These are phyloP conservation scores for Candida sanyaensis DNA, from an alignment of 1,139 yeast genomes.

Conservation along the genomic window DNA sequence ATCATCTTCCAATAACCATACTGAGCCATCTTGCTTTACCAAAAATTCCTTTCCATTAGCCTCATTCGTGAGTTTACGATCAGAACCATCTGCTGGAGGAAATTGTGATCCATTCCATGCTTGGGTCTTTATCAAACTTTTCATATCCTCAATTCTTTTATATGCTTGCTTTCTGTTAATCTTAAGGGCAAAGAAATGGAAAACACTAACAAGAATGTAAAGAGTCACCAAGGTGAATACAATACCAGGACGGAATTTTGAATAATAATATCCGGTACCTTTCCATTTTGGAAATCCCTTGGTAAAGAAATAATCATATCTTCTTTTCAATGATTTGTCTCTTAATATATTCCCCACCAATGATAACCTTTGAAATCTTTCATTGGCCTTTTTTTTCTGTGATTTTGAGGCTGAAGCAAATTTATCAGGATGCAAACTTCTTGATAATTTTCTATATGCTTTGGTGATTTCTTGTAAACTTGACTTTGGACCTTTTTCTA, in stretches of 20 bases:
- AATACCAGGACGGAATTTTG: slow-evolving; percentile 63
- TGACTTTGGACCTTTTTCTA: slow-evolving; percentile 55
- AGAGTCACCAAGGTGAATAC: slow-evolving; percentile 52
- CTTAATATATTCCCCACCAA: slow-evolving; percentile 73
- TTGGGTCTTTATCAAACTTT: slow-evolving; percentile 49
- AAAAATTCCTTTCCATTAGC: slow-evolving; percentile 56
- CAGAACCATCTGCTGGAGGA: slow-evolving; percentile 51
- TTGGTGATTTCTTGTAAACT: slow-evolving; percentile 64
- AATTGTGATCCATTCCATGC: slow-evolving; percentile 63
- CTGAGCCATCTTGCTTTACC: slow-evolving; percentile 70
- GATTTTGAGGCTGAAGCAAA: slow-evolving; percentile 40
- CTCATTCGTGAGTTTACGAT: slow-evolving; percentile 38
- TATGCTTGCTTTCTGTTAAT: slow-evolving; percentile 63
- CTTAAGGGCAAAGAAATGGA: slow-evolving; percentile 60
- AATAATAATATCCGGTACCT: slow-evolving; percentile 52
- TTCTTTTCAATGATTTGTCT: slow-evolving; percentile 58
- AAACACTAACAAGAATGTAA: slow-evolving; percentile 48
- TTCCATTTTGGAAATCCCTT: slow-evolving; percentile 89
- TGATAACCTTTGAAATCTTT: slow-evolving; percentile 73
- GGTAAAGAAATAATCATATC: slow-evolving; percentile 81
- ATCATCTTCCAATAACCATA: slow-evolving; percentile 59
- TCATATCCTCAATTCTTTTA: slow-evolving; percentile 55
- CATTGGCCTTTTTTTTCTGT: slow-evolving; percentile 50
- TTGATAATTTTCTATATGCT: slow-evolving; percentile 73
- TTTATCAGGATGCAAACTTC: slow-evolving; percentile 85